Evolutionary conservation across 768 basidiomycete genomes (phyloP).

Genomic region (Boletus edulis): DNA sequence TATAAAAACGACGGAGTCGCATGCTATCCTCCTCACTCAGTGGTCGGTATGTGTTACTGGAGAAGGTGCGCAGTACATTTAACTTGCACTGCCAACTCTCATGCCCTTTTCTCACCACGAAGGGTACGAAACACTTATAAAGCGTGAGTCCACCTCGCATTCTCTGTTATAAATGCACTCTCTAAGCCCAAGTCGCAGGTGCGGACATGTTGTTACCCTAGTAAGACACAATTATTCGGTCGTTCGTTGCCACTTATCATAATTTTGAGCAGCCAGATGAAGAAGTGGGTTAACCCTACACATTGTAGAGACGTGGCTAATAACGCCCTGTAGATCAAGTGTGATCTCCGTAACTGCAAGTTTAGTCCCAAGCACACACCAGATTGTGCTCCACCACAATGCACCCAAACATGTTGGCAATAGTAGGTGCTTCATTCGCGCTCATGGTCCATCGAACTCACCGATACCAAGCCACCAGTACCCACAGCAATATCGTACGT

Average conservation of each 20-base stretch:
- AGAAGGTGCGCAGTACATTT: constrained; percentile 44
- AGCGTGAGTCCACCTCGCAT: constrained; percentile 34
- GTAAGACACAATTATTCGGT: constrained; percentile 31
- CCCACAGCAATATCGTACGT: constrained; percentile 63
- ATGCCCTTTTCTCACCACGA: constrained; percentile 12
- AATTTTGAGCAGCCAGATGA: constrained; percentile 48
- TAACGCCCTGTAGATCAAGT: constrained; percentile 51
- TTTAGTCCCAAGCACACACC: constrained; percentile 58
- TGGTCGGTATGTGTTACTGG: constrained; percentile 54
- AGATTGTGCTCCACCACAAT: constrained; percentile 49
- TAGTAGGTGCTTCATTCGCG: constrained; percentile 45
- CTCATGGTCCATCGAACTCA: constrained; percentile 10
- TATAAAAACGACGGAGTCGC: constrained; percentile 27
- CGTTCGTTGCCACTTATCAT: constrained; percentile 4
- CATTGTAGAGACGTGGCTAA: constrained; percentile 10
- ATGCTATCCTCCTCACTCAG: constrained; percentile 4
- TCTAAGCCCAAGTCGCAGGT: constrained; percentile 35
- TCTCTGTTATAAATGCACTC: background rate
- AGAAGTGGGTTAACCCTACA: constrained; percentile 38
- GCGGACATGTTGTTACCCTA: constrained; percentile 51
- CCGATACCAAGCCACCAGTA: constrained; percentile 47
- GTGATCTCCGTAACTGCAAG: constrained; percentile 56
- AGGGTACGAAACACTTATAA: constrained; percentile 59
- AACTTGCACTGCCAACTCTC: constrained; percentile 9
- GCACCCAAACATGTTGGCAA: constrained; percentile 64